phyloP scores from a whole-genome alignment of 1,139 yeast species.

The Nematodospora anomalae region DNA sequence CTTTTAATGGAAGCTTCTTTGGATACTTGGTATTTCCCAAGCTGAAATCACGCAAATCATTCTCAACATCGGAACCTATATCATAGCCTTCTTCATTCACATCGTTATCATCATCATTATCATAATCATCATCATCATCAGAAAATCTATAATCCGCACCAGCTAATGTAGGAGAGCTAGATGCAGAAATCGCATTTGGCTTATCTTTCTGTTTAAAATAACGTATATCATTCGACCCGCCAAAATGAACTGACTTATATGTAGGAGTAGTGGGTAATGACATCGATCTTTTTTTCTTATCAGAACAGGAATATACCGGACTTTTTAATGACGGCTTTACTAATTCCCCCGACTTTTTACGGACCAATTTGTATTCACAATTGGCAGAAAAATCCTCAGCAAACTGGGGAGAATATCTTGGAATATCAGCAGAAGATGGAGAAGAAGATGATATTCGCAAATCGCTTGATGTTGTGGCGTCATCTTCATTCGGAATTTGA shows the following conservation, averaged over 20 bases:
- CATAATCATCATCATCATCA: slow-evolving; percentile 15
- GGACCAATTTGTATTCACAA: slow-evolving; percentile 37
- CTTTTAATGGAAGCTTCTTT: slow-evolving; percentile 9
- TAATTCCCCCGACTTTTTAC: slow-evolving; percentile 79
- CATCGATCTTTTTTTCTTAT: slow-evolving; percentile 44
- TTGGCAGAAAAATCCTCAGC: slow-evolving; percentile 7
- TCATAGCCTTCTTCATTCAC: slow-evolving; percentile 11
- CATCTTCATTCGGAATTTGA: background rate
- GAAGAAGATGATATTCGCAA: slow-evolving; percentile 10
- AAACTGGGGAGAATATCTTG: slow-evolving; percentile 1
- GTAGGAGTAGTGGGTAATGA: slow-evolving; percentile 78
- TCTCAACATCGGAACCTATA: slow-evolving; percentile 14
- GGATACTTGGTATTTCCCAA: slow-evolving; percentile 28
- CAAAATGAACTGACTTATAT: slow-evolving; percentile 77
- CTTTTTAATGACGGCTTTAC: slow-evolving; percentile 69
- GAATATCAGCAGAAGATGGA: slow-evolving; percentile 9
- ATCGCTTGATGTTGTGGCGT: slow-evolving; percentile 5
- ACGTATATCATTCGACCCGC: slow-evolving; percentile 61
- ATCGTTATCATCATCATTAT: slow-evolving; percentile 10
- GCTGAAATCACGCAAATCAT: slow-evolving; percentile 15
- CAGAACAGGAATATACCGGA: slow-evolving; percentile 27
- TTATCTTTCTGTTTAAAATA: slow-evolving; percentile 71
- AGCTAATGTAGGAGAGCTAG: slow-evolving; percentile 53
- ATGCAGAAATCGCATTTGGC: slow-evolving; percentile 73
- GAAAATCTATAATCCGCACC: slow-evolving; percentile 18